Evolutionary conservation across 495 filamentous ascomycete genomes (phyloP).

Genomic region (Penicillium alfredii): DNA sequence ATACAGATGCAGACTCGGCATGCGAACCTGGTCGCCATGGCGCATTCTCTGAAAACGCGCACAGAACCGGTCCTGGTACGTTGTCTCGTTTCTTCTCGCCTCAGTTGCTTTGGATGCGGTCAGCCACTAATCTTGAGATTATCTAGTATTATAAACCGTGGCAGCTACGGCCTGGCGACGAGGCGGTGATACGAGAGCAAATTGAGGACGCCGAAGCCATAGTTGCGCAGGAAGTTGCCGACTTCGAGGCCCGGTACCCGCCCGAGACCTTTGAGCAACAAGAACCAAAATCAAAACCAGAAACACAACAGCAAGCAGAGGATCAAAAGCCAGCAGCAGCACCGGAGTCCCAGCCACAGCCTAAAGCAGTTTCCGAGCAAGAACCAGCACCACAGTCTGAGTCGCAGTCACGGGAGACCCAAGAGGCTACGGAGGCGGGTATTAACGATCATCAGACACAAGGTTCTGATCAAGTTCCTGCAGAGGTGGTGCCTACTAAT

Average conservation of each 20-base stretch:
- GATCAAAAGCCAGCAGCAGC: conserved; percentile 9
- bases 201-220: conserved; percentile 49
- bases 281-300: conserved; percentile 8
- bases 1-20: conserved; percentile 78
- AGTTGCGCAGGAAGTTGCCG: conserved; percentile 45
- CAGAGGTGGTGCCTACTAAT: conserved; percentile 13
- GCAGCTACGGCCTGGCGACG: conserved; percentile 60
- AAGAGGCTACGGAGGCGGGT: conserved; percentile 24
- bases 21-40: conserved; percentile 61
- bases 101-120: too few species aligned
- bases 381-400: conserved; percentile 15
- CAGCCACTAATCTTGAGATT: conserved; percentile 16
- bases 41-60: conserved; percentile 69
- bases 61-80: conserved; percentile 73
- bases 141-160: conserved; percentile 83
- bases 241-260: conserved; percentile 40
- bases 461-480: conserved; percentile 13
- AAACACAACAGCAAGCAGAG: conserved; percentile 6
- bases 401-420: conserved; percentile 13
- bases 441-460: conserved; percentile 19
- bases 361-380: conserved; percentile 4
- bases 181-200: conserved; percentile 55
- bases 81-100: too few species aligned
- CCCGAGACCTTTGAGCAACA: conserved; percentile 17
- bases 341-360: not conserved